These are phyloP conservation scores for Rusavskia elegans DNA, from an alignment of 495 filamentous ascomycete genomes.

Conservation along the genomic window DNA sequence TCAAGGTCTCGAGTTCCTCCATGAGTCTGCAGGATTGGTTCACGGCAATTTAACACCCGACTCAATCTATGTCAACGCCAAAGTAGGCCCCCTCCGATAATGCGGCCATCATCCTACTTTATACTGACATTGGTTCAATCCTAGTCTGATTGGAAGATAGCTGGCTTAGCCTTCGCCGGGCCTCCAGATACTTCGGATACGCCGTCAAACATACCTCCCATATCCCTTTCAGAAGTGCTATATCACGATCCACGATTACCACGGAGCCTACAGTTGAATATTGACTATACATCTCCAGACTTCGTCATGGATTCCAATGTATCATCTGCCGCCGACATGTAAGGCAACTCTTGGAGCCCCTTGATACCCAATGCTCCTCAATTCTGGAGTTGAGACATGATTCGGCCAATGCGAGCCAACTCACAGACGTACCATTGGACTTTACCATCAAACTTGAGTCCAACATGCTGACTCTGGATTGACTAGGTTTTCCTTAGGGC, in stretches of 20 bases:
- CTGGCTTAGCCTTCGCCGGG: slow-evolving; percentile 77
- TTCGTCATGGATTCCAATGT: slow-evolving; percentile 80
- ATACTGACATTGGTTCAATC: slow-evolving; percentile 10
- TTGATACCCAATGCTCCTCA: too few species aligned
- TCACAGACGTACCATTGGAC: too few species aligned
- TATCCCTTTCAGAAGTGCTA: slow-evolving; percentile 69
- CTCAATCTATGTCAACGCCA: slow-evolving; percentile 85
- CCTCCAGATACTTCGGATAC: slow-evolving; percentile 54
- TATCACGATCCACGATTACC: slow-evolving; percentile 77
- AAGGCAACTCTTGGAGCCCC: too few species aligned
- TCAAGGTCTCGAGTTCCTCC: slow-evolving; percentile 88
- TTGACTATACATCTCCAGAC: slow-evolving; percentile 89
- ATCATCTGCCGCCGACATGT: slow-evolving; percentile 61
- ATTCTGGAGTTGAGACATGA: too few species aligned
- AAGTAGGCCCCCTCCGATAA: slow-evolving; percentile 34
- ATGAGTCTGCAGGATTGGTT: slow-evolving; percentile 86
- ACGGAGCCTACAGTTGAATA: slow-evolving; percentile 65
- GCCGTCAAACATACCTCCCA: slow-evolving; percentile 50
- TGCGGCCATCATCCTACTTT: not conserved
- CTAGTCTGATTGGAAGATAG: slow-evolving; percentile 94
- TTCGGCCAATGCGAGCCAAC: too few species aligned
- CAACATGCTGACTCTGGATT: too few species aligned
- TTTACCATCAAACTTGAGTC: too few species aligned
- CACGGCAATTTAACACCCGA: slow-evolving; percentile 93
- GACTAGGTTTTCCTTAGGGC: slow-evolving; percentile 58